Base-by-base conservation (phyloP, 2,329 filamentous ascomycete genomes). In the Trichoderma sp. region DNA sequence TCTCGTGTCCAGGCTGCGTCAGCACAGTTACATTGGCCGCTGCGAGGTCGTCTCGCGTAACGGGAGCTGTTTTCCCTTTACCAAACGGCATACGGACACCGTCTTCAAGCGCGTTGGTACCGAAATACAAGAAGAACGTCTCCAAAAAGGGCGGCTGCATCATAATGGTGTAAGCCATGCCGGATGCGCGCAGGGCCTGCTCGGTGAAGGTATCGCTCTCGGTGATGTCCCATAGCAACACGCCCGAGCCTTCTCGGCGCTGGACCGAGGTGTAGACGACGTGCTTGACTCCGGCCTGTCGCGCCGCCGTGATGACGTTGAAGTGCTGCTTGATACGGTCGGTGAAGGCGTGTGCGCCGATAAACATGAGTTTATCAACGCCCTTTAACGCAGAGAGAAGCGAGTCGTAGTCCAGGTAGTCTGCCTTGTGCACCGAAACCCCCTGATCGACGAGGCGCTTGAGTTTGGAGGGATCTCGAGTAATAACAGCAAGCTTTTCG, bases 101-200 rank as follows among this genome's bases (percentile, higher is more conserved):
- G 14, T 63, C 59, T 54, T 63, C 30, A 28, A 63, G 59, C 2
- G 21, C 30, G 4, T 63, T 39, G 1, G 7, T 2, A 11, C 59
- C 46, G 8, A 52, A 52, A n/a, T 63, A 63, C 37, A 39, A 3
- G 21, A 34, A 13, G 28, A 63, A 54, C 1, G 46, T 54, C 2
- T 54, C 59, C 59, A 63, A 32, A 54, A 63, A 54, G 46, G 59
- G 14, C 18, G 59, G 59, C 46, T 63, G 59, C 46, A 63, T 63
- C 59, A 63, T 24, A 30, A 63, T 63, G 8, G 59, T 63, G 24
- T 54, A 63, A 5, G 49, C 46, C 59, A 63, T 39, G 18, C 59
- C 59, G 26, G 46, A 37, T 32, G 59, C 46, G 14, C 49, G 30
- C 6, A 54, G 4, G 5, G 46, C 59, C 6, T 63, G 59, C 28